Base-by-base conservation (phyloP, 345 rosid genomes). In the Euclidium syriacum region DNA sequence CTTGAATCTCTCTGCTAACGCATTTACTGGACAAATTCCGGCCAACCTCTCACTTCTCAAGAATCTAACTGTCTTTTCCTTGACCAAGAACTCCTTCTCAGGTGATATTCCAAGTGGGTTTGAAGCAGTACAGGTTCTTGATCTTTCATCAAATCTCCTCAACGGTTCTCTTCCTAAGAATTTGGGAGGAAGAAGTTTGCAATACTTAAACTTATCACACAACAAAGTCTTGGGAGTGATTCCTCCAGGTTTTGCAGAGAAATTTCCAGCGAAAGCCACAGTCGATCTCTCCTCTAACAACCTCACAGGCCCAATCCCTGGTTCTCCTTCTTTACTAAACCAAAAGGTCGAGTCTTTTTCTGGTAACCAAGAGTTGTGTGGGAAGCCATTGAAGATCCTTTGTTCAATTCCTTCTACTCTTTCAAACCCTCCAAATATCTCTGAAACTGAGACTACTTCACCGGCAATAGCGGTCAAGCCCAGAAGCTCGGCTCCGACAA, bases 401-500 rank as follows among this genome's bases (percentile, higher is more conserved):
- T 92, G 98, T 38, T 74, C 85, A 23, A 80, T 86, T 19, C 95
- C 95, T 58, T 88, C 98, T 12, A 80, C 87, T 49, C 80, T 79
- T 12, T 83, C 98, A 0, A 65, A 79, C 23, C 89, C 95, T 34
- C 96, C 96, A 26, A 86, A 83, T 33, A 65, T 22, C 57, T 52
- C 92, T 22, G 75, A 82, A 6, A 79, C 92, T 22, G 75, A 82
- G 4, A 79, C 70, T 19, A 22, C 77, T 14, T 73, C 98, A 26
- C 96, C 98, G 5, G 98, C 98, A 10, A 86, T 92, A 46, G 98
- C 98, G 1, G 98, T 85, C 22, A 88, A 86, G 27, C 98, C 98
- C 2, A 85, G 81, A 63, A 75, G 67, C 65, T 42, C 86, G 0
- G 33, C 56, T 10, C 78, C 89, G 20, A 71, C 2, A 16, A 38